A percentile compares a stretch with the other conserved stretches of the same genome.
Conservation (phyloP, 2,329 filamentous ascomycete genomes). For the Stemphylium lycopersici region DNA sequence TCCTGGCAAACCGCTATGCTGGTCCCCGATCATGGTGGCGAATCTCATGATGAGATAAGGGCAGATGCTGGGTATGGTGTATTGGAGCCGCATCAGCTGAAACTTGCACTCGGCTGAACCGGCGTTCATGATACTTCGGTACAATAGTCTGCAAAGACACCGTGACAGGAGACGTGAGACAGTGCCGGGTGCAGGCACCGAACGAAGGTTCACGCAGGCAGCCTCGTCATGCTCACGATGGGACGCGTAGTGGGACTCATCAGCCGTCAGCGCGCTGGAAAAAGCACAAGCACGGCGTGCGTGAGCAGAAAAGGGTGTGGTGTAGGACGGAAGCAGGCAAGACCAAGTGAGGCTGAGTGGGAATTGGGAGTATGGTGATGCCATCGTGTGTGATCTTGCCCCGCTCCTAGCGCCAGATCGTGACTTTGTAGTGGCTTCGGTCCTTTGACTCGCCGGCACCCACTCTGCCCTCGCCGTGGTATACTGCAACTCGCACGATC, state of each 20-base stretch:
- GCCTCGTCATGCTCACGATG: conserved; percentile 17
- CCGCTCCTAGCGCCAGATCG: conserved; percentile 24
- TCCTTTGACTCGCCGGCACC: conserved; percentile 13
- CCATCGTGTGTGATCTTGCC: conserved; percentile 25
- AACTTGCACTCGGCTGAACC: conserved; percentile 18
- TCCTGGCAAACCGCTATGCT: conserved; percentile 3
- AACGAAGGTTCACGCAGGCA: conserved; percentile 38
- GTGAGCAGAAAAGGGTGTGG: conserved; percentile 26
- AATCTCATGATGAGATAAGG: conserved; percentile 12
- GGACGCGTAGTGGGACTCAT: conserved; percentile 24
- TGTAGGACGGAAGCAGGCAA: conserved; percentile 22
- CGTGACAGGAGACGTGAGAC: conserved; percentile 1
- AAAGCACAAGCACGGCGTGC: conserved; percentile 32
- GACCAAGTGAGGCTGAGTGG: conserved; percentile 35
- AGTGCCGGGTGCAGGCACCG: conserved; percentile 19
- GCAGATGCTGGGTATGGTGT: conserved; percentile 26
- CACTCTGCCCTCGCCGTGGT: neutral
- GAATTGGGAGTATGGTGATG: conserved; percentile 16
- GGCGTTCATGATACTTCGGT: neutral
- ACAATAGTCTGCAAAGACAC: neutral
- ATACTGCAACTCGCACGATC: conserved; percentile 23
- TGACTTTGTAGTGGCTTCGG: conserved; percentile 9
- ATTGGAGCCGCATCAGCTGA: conserved; percentile 34
- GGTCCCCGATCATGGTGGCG: conserved; percentile 1
- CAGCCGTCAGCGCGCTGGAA: conserved; percentile 31